A percentile compares a stretch with the other conserved stretches of the same genome.
Conservation (phyloP, 441 rosid species). For the Hura crepitans region DNA sequence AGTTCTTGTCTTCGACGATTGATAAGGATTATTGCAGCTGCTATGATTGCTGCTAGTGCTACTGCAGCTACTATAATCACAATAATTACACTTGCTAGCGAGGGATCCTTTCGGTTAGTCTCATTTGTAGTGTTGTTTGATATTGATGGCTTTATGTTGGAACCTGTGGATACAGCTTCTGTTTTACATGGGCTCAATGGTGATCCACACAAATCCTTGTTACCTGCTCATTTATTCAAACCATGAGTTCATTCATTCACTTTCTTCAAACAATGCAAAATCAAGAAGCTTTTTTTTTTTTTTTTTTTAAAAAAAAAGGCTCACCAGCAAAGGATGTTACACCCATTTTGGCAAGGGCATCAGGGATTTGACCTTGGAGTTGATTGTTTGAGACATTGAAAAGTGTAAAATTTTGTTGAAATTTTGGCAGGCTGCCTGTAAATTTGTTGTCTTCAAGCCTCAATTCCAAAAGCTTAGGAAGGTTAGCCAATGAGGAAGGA, state of each 20-base stretch:
- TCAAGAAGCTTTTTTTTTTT: no score
- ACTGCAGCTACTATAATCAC: slow-evolving; percentile 28
- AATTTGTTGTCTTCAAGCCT: slow-evolving; percentile 59
- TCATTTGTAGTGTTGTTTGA: no score
- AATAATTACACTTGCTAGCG: slow-evolving; percentile 20
- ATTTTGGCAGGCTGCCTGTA: slow-evolving; percentile 53
- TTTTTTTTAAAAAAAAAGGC: no score
- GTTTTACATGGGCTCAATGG: slow-evolving; percentile 43
- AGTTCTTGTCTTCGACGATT: slow-evolving; percentile 21
- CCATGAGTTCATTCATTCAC: background rate
- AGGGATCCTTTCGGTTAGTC: background rate
- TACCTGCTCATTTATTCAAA: slow-evolving; percentile 38
- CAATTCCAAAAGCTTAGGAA: slow-evolving; percentile 52
- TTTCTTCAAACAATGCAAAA: no score
- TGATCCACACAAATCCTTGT: slow-evolving; percentile 55
- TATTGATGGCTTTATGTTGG: no score
- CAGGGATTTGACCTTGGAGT: slow-evolving; percentile 56
- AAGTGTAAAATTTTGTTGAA: slow-evolving; percentile 24
- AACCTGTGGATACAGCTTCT: background rate
- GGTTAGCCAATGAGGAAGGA: slow-evolving; percentile 44
- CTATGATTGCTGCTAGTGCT: slow-evolving; percentile 30
- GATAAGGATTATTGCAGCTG: slow-evolving; percentile 24
- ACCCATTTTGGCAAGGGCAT: slow-evolving; percentile 31
- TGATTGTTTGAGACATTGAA: slow-evolving; percentile 53
- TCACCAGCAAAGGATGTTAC: slow-evolving; percentile 44